These are phyloP conservation scores for Verticillium klebahnii DNA, from an alignment of 2,329 filamentous ascomycete genomes.

Conservation along the genomic window DNA sequence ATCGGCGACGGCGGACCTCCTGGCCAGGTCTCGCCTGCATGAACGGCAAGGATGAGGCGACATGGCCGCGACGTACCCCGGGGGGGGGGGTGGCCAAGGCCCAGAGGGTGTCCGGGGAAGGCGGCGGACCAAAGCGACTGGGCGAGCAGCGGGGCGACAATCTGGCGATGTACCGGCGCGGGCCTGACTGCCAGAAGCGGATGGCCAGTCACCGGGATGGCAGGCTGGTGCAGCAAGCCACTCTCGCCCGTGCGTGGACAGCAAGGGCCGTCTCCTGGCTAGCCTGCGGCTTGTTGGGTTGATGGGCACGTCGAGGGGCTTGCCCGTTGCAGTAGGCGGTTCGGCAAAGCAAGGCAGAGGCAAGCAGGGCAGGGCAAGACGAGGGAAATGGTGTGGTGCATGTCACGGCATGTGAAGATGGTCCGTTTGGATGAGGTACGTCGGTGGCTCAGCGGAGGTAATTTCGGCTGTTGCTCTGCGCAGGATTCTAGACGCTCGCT, in stretches of 20 bases:
- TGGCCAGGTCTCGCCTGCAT: neutral
- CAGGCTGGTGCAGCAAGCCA: neutral
- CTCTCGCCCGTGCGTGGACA: neutral
- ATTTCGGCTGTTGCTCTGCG: neutral
- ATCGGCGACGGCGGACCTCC: neutral
- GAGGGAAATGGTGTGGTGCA: neutral
- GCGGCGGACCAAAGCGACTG: neutral
- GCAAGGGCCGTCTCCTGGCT: neutral
- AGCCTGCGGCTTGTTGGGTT: neutral
- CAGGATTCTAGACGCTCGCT: neutral
- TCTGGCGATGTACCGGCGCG: neutral
- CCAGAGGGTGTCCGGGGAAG: neutral
- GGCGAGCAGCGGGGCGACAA: neutral
- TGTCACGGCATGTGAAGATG: neutral
- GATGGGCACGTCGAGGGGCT: neutral
- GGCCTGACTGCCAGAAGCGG: neutral
- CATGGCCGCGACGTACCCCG: neutral
- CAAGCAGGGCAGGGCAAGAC: neutral
- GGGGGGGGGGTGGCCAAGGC: neutral
- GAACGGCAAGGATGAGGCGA: neutral
- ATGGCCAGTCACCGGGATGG: neutral
- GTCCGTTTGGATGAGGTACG: neutral
- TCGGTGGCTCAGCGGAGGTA: neutral
- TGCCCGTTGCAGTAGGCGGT: neutral
- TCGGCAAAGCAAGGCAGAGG: neutral